Base-by-base conservation (phyloP, 2,329 filamentous ascomycete species). In the Colletotrichum godetiae region DNA sequence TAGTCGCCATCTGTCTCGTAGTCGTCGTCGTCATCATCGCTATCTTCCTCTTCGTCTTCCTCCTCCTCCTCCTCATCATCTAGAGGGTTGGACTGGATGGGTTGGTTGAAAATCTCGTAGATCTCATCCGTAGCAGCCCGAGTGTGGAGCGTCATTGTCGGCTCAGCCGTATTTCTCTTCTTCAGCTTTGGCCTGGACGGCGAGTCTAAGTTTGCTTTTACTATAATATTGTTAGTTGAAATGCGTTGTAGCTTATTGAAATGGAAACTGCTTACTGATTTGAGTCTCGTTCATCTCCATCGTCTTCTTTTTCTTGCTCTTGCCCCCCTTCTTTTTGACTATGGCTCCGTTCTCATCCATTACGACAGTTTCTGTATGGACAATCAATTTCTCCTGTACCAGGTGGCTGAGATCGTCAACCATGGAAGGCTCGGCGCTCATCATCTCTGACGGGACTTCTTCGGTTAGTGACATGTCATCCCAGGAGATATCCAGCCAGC, bases 121-220 rank as follows among this genome's bases (percentile, higher is more conserved):
- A 99, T 98, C 77, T 99, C 97, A 77, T 98, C 95, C 75, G 96
- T 98, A 5, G 97, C 97, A 76, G 97, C 96, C 78, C 91, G 94
- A 13, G 97, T 99, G 80, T 98, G 95, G 76, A 99, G 90, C 0
- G 97, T 99, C 95, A 99, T 98, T 1, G 97, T 99, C n/a, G 95
- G 94, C 82, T 98, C 96, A 64, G 88, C 86, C 2, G 83, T 76
- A 77, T 92, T 92, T 81, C 93, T 97, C 81, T 94, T 94, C 76
- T 92, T 93, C 68, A 96, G 88, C 82, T 97, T 98, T 4, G 91
- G 92, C n/a, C 92, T 90, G 0, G 94, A 94, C 0, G 95, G 96
- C 2, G 96, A 98, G 78, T 97, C 94, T 67, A 98, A 86, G 78
- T 98, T 98, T 70, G 95, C 93, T 87, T 97, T 97, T 82, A 98